These are phyloP conservation scores for Ampelomyces quisqualis DNA, from an alignment of 2,329 filamentous ascomycete genomes.

Conservation along the genomic window DNA sequence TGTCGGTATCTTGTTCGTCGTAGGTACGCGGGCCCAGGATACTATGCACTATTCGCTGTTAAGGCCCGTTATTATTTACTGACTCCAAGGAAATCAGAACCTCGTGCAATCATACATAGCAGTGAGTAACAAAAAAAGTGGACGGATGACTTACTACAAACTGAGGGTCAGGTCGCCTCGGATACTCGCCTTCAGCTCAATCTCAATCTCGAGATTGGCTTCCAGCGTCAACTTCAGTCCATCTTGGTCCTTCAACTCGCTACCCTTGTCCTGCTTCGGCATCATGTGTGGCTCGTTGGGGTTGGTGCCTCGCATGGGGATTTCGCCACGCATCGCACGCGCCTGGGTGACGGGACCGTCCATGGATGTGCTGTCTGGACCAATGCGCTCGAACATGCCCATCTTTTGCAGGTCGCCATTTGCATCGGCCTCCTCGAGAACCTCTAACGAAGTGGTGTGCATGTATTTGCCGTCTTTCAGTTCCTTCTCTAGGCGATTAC, in stretches of 20 bases:
- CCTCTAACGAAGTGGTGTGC: slow-evolving; percentile 52
- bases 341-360: slow-evolving; percentile 58
- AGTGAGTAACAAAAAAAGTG: slow-evolving; percentile 11
- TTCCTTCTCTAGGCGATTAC: slow-evolving; percentile 49
- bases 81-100: slow-evolving; percentile 4
- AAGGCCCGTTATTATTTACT: slow-evolving; percentile 20
- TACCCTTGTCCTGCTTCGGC: slow-evolving; percentile 47
- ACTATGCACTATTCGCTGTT: slow-evolving; percentile 29
- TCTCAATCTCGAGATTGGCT: slow-evolving; percentile 78
- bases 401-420: slow-evolving; percentile 51
- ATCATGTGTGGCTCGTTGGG: slow-evolving; percentile 52
- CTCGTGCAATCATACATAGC: slow-evolving; percentile 6
- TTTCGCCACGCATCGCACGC: slow-evolving; percentile 56
- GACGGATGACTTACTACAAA: slow-evolving; percentile 63
- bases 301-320: slow-evolving; percentile 55
- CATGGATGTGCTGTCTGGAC: slow-evolving; percentile 58
- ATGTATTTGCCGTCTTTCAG: slow-evolving; percentile 54
- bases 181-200: slow-evolving; percentile 81
- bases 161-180: slow-evolving; percentile 80
- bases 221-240: slow-evolving; percentile 72
- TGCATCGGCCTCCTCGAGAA: slow-evolving; percentile 54
- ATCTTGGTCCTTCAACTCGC: slow-evolving; percentile 56
- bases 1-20: slow-evolving; percentile 2
- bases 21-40: slow-evolving; percentile 3
- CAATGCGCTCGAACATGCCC: slow-evolving; percentile 58